Base-by-base conservation (phyloP, 768 basidiomycete species). In the Termitomyces sp. region DNA sequence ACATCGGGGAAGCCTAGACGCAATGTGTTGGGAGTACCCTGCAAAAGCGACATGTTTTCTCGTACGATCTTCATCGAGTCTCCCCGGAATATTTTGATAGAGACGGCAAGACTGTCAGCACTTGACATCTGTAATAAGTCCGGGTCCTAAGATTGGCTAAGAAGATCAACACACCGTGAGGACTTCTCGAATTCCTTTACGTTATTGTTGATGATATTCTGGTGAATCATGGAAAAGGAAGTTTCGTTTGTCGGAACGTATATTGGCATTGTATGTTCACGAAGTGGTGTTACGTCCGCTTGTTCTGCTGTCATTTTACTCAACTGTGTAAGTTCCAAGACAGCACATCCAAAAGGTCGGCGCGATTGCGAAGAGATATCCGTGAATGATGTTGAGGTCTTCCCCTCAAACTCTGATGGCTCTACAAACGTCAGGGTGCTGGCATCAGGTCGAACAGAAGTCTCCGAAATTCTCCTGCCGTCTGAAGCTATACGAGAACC, bases 1-100 rank as follows among this genome's bases (percentile, higher is more conserved):
- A 97, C 95, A 66, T 98, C 96, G 0, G 96, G 92, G 71, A 98
- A 98, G 36, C 94, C 94, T 38, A 98, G 86, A 3, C 94, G 90
- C 12, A 89, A 76, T 2, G 94, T 95, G 50, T 88, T 83, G 0
- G 96, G 91, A 9, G 86, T 83, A 65, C 90, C 92, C 61, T 89
- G 87, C 29, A 98, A 79, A 17, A 96, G 75, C 1, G 90, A 88
- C 32, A 90, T 87, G 71, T 96, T 94, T 72, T 96, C 94, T 59
- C 83, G 84, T 15, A 92, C 81, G 65, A 97, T 85, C 1, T 85
- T 86, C 45, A 78, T 71, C 0, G 85, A 81, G 61, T 92, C 86
- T n/a, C 96, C 96, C 32, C 90, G 86, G 73, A 96, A 94, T 42
- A 92, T 76, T 71, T 93, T 93, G 71, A 96, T 77, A 17, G 91